A percentile compares a stretch with the other conserved stretches of the same genome.
phyloP scores from a whole-genome alignment of 805 yeast species.

The Yarrowia phangngaensis region DNA sequence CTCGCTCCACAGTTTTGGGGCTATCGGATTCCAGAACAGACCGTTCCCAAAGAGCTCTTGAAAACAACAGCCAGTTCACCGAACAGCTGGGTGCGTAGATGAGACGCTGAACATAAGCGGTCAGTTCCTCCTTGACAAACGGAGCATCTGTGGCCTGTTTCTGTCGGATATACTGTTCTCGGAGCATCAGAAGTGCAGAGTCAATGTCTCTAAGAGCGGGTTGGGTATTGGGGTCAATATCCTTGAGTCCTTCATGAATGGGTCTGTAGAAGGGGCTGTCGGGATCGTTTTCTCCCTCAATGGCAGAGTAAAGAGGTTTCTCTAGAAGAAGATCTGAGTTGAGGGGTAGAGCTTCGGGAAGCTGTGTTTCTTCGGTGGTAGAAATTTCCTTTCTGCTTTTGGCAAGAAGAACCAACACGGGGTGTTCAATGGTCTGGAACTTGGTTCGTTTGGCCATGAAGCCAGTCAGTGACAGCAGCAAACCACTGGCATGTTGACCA shows the following conservation, averaged over 20 bases:
- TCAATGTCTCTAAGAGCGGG: constrained; percentile 71
- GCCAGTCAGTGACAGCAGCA: constrained; percentile 75
- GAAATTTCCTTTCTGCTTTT: constrained; percentile 38
- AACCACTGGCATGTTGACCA: constrained; percentile 48
- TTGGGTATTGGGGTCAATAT: constrained; percentile 75
- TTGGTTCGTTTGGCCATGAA: constrained; percentile 84
- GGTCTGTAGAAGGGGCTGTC: constrained; percentile 33
- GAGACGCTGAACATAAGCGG: constrained; percentile 70
- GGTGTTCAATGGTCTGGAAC: constrained; percentile 65
- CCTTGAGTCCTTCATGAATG: constrained; percentile 40
- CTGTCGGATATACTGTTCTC: constrained; percentile 59
- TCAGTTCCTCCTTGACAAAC: constrained; percentile 75
- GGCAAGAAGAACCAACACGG: constrained; percentile 76
- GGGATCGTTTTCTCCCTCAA: constrained; percentile 11
- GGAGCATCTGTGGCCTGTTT: constrained; percentile 69
- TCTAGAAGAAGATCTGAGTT: constrained; percentile 78
- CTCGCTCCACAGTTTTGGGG: constrained; percentile 88
- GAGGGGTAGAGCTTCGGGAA: constrained; percentile 45
- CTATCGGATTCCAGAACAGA: constrained; percentile 75
- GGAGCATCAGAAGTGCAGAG: constrained; percentile 64
- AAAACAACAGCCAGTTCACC: constrained; percentile 72
- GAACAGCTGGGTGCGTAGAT: constrained; percentile 48
- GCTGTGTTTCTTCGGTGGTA: constrained; percentile 18
- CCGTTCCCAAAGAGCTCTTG: constrained; percentile 85
- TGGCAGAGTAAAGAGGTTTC: constrained; percentile 55